Evolutionary conservation across 2,329 filamentous ascomycete genomes (phyloP).

Genomic region (Trichoderma breve): DNA sequence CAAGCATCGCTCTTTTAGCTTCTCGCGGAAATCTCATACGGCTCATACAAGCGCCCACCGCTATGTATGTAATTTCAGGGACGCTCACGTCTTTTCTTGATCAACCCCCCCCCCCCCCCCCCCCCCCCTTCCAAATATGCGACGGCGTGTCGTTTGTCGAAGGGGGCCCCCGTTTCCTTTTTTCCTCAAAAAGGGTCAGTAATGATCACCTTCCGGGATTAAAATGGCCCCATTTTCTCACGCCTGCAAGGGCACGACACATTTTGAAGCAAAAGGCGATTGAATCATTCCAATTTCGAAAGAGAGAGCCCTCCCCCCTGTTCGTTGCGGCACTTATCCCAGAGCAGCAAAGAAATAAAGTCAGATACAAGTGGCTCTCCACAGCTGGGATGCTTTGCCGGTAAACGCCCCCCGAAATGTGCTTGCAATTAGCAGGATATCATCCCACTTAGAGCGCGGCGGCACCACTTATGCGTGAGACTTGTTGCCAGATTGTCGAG

Average conservation of each 20-base stretch:
- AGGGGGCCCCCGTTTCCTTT: neutral
- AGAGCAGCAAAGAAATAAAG: conserved; percentile 12
- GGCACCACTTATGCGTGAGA: neutral
- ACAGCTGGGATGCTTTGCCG: conserved; percentile 1
- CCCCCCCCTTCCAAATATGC: neutral
- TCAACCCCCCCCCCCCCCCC: neutral
- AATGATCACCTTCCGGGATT: conserved; percentile 14
- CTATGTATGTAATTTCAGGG: conserved; percentile 1
- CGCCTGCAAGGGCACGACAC: neutral
- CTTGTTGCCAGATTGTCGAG: neutral
- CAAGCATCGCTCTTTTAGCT: neutral
- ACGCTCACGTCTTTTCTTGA: neutral
- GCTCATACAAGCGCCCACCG: conserved; percentile 14
- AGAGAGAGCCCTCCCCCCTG: neutral
- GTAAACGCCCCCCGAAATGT: neutral
- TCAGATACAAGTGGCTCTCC: conserved; percentile 15
- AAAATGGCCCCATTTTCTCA: neutral
- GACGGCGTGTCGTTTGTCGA: conserved; percentile 1
- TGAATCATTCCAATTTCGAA: neutral
- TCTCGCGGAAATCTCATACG: neutral
- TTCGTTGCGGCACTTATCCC: conserved; percentile 6
- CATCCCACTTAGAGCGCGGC: neutral
- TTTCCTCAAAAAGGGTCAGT: neutral
- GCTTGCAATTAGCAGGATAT: neutral
- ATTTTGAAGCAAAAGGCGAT: neutral